A percentile compares a stretch with the other conserved stretches of the same genome.
phyloP scores from a whole-genome alignment of 306 rosid genomes.

The Begonia masoniana region DNA sequence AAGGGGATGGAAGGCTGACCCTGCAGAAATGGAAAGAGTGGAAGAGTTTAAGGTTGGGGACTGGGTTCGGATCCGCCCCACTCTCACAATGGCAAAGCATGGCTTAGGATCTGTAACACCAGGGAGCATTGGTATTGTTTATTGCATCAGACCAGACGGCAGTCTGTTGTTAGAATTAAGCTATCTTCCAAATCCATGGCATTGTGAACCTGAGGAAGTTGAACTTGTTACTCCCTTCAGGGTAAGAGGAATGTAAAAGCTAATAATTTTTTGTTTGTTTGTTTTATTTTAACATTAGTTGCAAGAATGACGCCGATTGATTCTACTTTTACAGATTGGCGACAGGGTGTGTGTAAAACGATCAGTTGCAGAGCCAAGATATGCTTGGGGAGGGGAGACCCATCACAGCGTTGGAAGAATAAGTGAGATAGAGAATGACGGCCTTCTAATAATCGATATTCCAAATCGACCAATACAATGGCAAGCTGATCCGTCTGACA shows the following conservation, averaged over 20 bases:
- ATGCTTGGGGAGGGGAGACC: slow-evolving; percentile 99
- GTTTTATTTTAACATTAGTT: slow-evolving; percentile 1
- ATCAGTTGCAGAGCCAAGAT: slow-evolving; percentile 98
- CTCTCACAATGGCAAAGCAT: slow-evolving; percentile 90
- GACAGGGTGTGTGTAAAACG: slow-evolving; percentile 91
- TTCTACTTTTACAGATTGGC: slow-evolving; percentile 56
- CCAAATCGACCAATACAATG: slow-evolving; percentile 91
- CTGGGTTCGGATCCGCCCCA: slow-evolving; percentile 97
- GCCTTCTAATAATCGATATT: slow-evolving; percentile 82
- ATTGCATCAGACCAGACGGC: slow-evolving; percentile 92
- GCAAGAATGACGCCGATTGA: slow-evolving; percentile 8
- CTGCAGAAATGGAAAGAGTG: slow-evolving; percentile 98
- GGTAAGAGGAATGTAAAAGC: slow-evolving; percentile 29
- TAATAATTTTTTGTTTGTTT: slow-evolving; percentile 3
- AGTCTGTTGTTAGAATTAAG: slow-evolving; percentile 81
- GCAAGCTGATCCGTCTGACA: slow-evolving; percentile 98
- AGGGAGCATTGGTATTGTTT: slow-evolving; percentile 96
- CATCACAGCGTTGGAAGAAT: slow-evolving; percentile 95
- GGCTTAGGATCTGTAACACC: slow-evolving; percentile 98
- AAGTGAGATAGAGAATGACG: slow-evolving; percentile 95
- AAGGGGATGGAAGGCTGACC: slow-evolving; percentile 99
- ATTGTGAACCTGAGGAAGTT: slow-evolving; percentile 99
- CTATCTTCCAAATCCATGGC: slow-evolving; percentile 99
- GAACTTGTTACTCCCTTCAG: slow-evolving; percentile 82
- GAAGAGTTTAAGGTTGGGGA: slow-evolving; percentile 97